Percentiles rank a stretch among this genome's conserved stretches.
Conservation (phyloP, 2,329 filamentous ascomycete species). For the Fusarium sp. region DNA sequence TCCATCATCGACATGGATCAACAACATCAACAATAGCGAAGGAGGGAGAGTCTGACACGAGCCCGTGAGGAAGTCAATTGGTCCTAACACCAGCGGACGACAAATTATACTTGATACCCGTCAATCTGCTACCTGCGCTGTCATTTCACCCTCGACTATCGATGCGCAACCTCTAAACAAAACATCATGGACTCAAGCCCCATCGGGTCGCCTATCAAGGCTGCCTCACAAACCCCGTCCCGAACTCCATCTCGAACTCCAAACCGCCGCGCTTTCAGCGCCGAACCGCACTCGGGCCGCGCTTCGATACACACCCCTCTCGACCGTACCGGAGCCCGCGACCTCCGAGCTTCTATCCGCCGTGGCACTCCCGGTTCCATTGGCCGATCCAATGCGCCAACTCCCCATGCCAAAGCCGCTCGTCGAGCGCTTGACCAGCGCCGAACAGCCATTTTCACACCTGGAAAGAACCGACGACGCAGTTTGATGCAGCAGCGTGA, state of each 20-base stretch:
- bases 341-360: constrained; percentile 53
- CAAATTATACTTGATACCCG: not conserved
- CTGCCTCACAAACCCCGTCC: constrained; percentile 22
- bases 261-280: constrained; percentile 44
- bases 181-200: constrained; percentile 33
- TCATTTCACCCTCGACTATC: not conserved
- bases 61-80: not conserved
- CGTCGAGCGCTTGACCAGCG: constrained; percentile 69
- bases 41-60: not conserved
- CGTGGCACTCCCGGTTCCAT: constrained; percentile 61
- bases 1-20: constrained; percentile 36
- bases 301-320: constrained; percentile 59
- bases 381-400: constrained; percentile 58
- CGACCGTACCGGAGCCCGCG: constrained; percentile 50
- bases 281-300: constrained; percentile 55
- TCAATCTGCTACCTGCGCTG: not conserved
- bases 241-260: constrained; percentile 45
- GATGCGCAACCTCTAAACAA: constrained; percentile 20
- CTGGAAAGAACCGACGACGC: constrained; percentile 68
- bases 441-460: constrained; percentile 70
- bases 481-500: constrained; percentile 68
- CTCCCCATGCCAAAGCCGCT: constrained; percentile 72
- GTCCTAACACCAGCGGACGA: not conserved
- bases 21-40: constrained; percentile 24
- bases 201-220: constrained; percentile 24